These are phyloP conservation scores for Eimeria maxima DNA, from an alignment of 169 alveolate species.

Conservation along the genomic window DNA sequence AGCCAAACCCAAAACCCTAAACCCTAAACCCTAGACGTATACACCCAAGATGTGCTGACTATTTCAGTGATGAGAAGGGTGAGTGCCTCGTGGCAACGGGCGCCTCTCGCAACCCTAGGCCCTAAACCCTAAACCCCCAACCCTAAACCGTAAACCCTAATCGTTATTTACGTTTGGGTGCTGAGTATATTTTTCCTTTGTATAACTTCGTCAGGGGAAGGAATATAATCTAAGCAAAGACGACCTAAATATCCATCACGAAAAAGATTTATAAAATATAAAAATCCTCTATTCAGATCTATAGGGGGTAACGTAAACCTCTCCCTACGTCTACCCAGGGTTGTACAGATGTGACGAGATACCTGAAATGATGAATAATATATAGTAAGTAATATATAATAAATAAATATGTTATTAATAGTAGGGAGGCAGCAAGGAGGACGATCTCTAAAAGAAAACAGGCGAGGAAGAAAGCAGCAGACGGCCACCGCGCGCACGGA, in stretches of 20 bases:
- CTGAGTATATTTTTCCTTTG: not conserved
- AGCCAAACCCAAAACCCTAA: not conserved
- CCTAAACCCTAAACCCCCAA: not conserved
- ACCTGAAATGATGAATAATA: too few relatives aligned
- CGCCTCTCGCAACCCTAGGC: not conserved
- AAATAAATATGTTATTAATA: too few relatives aligned
- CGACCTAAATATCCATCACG: constrained; percentile 57
- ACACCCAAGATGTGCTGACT: too few relatives aligned
- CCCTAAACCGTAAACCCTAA: not conserved
- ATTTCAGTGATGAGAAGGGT: too few relatives aligned
- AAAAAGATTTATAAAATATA: constrained; percentile 29
- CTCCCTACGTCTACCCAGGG: not conserved
- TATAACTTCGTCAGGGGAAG: not conserved
- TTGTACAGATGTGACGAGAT: constrained; percentile 17
- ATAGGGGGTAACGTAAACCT: constrained; percentile 39
- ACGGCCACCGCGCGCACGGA: too few relatives aligned
- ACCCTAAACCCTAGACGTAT: too few relatives aligned
- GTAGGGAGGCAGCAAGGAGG: too few relatives aligned
- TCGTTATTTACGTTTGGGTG: not conserved
- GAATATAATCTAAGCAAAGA: constrained; percentile 46
- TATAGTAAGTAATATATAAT: not conserved
- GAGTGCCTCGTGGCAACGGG: too few relatives aligned
- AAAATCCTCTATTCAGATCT: constrained; percentile 55
- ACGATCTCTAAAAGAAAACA: too few relatives aligned
- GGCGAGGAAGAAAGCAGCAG: too few relatives aligned